Evolutionary conservation across 108 stramenopile genomes (phyloP), one percentile per base, ranked within the genome.

Genomic region (Seminavis robusta): DNA sequence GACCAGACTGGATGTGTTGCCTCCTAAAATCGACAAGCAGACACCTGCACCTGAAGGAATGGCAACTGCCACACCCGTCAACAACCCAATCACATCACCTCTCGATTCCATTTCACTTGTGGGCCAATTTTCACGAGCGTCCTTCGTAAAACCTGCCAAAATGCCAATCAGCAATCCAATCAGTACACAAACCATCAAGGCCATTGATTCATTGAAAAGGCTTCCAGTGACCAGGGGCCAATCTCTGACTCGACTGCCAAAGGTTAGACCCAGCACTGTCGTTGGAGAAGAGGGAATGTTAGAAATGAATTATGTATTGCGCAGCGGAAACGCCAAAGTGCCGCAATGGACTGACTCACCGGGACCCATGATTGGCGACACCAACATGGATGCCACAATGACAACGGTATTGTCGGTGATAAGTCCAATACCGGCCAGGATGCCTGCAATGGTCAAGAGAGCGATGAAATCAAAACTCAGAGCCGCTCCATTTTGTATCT

Each of bases 1-100:
- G 6, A 93, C 95, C 23, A 96, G 63, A 5, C 76, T 70, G 29
- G 68, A 58, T n/a, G 84, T 88, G 51, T 88, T 78, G 32, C 87
- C 83, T 16, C 82, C 83, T 26, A 90, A 31, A 28, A 92, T 47
- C 8, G 70, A 68, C 36, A 96, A 57, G 4, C 88, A 91, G 8
- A 96, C 95, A n/a, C 93, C 95, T 48, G 94, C 52, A 17, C 93
- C 95, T 34, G 81, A 84, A 28, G 83, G 79, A 36, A 95, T 70
- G 6, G 93, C 95, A 32, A 89, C 75, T 3, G 84, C 76, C 10
- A 94, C 69, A 25, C 88, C 86, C 33, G 68, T 45, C 6, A 76
- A 46, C 20, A 94, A 56, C 24, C 62, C 74, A 19, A 34, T 24
- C 2, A 43, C 16, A 30, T 48, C 50, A 7, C 84, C 86, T 17